Conservation (phyloP, 179 eudicot genomes). For the Actinidia polygama region DNA sequence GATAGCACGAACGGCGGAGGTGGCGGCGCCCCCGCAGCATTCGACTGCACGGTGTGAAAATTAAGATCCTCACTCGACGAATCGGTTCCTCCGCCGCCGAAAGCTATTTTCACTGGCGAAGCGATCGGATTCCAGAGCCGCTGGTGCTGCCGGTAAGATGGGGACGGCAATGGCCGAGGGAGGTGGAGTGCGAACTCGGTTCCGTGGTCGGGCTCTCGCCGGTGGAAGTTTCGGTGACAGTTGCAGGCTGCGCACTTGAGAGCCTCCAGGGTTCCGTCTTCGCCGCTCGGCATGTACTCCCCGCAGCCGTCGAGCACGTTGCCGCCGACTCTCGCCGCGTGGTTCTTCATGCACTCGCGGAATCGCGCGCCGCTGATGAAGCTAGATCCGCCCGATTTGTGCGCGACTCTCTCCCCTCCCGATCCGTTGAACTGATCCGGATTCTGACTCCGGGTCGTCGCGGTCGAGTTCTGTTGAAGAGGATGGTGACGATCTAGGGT, state of each 20-base stretch:
- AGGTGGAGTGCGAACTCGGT: conserved; percentile 29
- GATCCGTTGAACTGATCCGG: conserved; percentile 21
- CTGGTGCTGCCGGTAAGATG: conserved; percentile 25
- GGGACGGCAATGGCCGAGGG: conserved; percentile 38
- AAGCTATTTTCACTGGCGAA: conserved; percentile 20
- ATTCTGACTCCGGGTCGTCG: not conserved
- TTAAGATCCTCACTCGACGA: conserved; percentile 38
- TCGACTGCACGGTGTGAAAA: conserved; percentile 18
- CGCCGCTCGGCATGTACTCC: conserved; percentile 44
- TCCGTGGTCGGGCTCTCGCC: conserved; percentile 15
- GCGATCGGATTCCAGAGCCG: conserved; percentile 21
- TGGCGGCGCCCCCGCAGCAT: conserved; percentile 7
- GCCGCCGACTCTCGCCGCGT: conserved; percentile 45
- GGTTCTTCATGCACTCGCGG: conserved; percentile 43
- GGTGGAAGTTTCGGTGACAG: conserved; percentile 53
- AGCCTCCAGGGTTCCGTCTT: conserved; percentile 42
- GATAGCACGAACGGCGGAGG: conserved; percentile 32
- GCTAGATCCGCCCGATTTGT: not conserved
- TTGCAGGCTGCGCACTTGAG: conserved; percentile 46
- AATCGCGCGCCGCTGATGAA: conserved; percentile 18
- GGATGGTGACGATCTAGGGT: conserved; percentile 28
- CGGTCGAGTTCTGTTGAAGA: not conserved
- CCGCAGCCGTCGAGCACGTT: conserved; percentile 48
- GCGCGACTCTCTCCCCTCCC: not conserved
- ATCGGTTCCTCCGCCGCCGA: conserved; percentile 25